phyloP scores from a whole-genome alignment of 805 yeast species.

The Cyberlindnera maritima region DNA sequence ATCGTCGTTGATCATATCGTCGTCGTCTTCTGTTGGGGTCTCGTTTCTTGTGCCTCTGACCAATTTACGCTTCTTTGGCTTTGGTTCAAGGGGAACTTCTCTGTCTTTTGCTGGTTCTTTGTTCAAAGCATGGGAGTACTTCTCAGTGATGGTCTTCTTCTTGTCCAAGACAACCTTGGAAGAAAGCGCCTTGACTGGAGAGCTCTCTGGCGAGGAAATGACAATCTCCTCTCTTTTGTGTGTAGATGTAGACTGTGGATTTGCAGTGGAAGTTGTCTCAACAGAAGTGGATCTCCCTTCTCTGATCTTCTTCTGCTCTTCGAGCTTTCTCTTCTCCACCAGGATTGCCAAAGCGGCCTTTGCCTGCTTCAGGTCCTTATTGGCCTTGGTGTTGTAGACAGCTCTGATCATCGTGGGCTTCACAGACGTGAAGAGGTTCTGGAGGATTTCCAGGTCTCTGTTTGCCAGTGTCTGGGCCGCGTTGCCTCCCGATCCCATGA shows the following conservation, averaged over 20 bases:
- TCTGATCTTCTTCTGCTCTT: constrained; percentile 15
- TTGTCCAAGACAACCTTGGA: constrained; percentile 37
- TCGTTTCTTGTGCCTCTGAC: constrained; percentile 36
- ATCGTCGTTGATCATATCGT: constrained; percentile 12
- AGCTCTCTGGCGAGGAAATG: constrained; percentile 27
- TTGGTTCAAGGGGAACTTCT: constrained; percentile 13
- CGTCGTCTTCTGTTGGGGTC: constrained; percentile 22
- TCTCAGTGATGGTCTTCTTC: constrained; percentile 35
- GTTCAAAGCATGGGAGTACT: constrained; percentile 31
- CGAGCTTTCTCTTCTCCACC: constrained; percentile 28
- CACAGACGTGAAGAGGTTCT: constrained; percentile 32
- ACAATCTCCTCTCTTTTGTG: constrained; percentile 14
- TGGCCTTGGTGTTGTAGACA: constrained; percentile 36
- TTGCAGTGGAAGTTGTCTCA: neutral
- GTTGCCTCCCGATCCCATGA: constrained; percentile 14
- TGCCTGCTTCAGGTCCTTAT: constrained; percentile 31
- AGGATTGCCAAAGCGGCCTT: constrained; percentile 32
- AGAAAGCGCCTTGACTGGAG: constrained; percentile 26
- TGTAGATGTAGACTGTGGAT: neutral
- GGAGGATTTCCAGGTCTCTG: constrained; percentile 26
- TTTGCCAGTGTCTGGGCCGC: constrained; percentile 11
- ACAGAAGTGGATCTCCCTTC: constrained; percentile 1
- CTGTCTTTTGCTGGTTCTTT: constrained; percentile 1
- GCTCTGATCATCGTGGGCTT: constrained; percentile 35
- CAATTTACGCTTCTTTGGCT: constrained; percentile 35